Base-by-base conservation (phyloP, 129 eudicot species). In the Escallonia herrerae region DNA sequence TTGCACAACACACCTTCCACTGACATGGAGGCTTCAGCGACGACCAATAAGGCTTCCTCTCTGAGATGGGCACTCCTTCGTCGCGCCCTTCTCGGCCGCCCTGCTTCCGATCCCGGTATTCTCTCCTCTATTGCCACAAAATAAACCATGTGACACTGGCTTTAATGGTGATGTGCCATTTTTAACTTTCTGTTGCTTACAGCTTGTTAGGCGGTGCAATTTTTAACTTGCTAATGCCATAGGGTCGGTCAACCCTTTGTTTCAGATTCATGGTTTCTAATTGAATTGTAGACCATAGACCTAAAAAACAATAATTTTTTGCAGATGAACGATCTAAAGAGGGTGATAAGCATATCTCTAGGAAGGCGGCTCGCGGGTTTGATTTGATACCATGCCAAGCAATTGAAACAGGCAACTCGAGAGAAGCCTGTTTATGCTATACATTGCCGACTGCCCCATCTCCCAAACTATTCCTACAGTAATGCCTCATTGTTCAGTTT, bases 61-160 rank as follows among this genome's bases (percentile, higher is more conserved):
- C 76, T 93, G 58, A 81, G 98, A 8, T 93, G 98, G 98, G 64
- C 72, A 68, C 85, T 93, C 56, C 96, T 93, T 63, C 91, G 96
- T 55, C 95, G 82, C 15, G 89, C 96, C 64, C 84, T 93, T 79
- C 81, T 79, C 62, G 84, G 74, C 61, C 70, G 51, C 58, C 69
- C 67, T 45, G 38, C 79, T 57, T 48, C 75, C 15, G 40, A 54
- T 63, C 47, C 79, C 14, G 80, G 90, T 77, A 22, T 52, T 48
- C 43, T 4, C 56, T 48, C 63, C 65, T 63, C 73, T 66, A 39
- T 49, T 6, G 15, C 13, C 22, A 8, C 3, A 50, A 13, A n/a
- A 54, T 13, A 9, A 42, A 49, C 54, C 54, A 49, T 49, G 7
- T 49, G 54, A 7, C 2, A 7, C 12, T 7, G 54, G 54, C 13